A percentile compares a stretch with the other conserved stretches of the same genome.
These are phyloP conservation scores for Irpex rosettiformis DNA, from an alignment of 1,284 basidiomycete species.

Conservation along the genomic window DNA sequence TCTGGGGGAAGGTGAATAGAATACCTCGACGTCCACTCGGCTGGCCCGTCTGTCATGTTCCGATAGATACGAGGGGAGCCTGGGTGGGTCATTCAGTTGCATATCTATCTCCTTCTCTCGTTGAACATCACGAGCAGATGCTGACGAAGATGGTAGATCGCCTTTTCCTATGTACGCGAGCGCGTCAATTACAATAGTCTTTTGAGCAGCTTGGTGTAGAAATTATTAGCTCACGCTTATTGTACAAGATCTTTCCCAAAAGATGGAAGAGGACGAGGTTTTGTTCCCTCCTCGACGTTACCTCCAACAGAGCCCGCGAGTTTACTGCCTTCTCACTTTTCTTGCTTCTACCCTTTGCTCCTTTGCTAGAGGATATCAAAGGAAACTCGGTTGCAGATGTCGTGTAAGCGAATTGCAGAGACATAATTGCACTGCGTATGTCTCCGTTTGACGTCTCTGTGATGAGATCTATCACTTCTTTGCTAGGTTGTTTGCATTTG, in stretches of 20 bases:
- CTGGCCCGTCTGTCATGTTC: constrained; percentile 68
- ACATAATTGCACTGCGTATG: constrained; percentile 90
- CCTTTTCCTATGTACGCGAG: constrained; percentile 48
- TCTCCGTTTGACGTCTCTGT: constrained; percentile 85
- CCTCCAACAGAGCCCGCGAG: constrained; percentile 50
- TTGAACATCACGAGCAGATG: constrained; percentile 40
- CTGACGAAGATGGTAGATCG: constrained; percentile 30
- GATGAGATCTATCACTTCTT: constrained; percentile 70
- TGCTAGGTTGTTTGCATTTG: constrained; percentile 40
- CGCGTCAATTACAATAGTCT: too few relatives aligned
- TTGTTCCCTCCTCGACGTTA: constrained; percentile 79
- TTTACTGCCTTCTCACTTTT: constrained; percentile 11
- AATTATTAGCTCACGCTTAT: constrained; percentile 79
- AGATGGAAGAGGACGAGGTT: constrained; percentile 90
- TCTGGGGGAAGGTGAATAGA: constrained; percentile 20
- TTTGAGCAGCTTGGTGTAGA: too few relatives aligned
- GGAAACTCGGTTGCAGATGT: background rate
- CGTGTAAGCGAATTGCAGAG: constrained; percentile 77
- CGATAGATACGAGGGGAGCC: constrained; percentile 27
- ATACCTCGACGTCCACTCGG: constrained; percentile 79
- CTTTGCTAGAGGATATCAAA: constrained; percentile 1
- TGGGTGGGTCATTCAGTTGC: background rate
- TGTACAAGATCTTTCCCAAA: constrained; percentile 91
- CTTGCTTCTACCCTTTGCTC: constrained; percentile 15
- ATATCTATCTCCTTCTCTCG: background rate